Evolutionary conservation across 169 alveolate genomes (phyloP).

Genomic region (Perkinsus chesapeaki): DNA sequence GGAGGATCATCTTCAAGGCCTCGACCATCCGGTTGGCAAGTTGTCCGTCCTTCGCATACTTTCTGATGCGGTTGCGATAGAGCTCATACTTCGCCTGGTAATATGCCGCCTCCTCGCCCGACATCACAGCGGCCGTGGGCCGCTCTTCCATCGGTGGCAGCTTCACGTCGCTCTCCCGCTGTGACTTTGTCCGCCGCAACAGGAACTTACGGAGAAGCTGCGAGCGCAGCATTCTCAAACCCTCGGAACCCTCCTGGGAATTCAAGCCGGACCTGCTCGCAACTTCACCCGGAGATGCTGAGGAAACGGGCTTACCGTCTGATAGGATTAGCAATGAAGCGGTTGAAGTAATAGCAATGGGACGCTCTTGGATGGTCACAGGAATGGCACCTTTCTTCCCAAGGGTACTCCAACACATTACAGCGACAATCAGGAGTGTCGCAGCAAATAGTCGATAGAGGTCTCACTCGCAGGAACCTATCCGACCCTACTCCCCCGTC

Average conservation of each 20-base stretch:
- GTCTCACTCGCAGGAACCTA: neutral
- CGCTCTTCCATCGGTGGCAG: slow-evolving; percentile 68
- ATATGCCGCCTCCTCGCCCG: slow-evolving; percentile 64
- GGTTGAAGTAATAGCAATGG: slow-evolving; percentile 69
- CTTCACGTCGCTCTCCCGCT: slow-evolving; percentile 65
- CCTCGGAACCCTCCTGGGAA: slow-evolving; percentile 43
- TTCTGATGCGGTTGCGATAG: slow-evolving; percentile 19
- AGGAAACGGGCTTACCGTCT: slow-evolving; percentile 43
- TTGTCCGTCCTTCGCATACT: neutral
- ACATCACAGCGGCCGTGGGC: slow-evolving; percentile 51
- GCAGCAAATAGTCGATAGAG: slow-evolving; percentile 18
- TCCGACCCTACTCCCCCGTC: neutral
- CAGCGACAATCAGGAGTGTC: slow-evolving; percentile 52
- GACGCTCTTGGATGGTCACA: slow-evolving; percentile 65
- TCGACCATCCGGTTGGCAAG: neutral
- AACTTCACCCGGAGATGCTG: neutral
- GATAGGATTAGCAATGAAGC: slow-evolving; percentile 63
- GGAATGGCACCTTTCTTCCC: slow-evolving; percentile 45
- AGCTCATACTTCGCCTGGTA: slow-evolving; percentile 69
- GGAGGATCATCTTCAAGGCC: neutral
- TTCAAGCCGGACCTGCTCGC: neutral
- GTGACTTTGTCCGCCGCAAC: slow-evolving; percentile 73
- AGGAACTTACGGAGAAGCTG: slow-evolving; percentile 41
- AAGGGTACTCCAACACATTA: slow-evolving; percentile 35
- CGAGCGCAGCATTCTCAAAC: slow-evolving; percentile 32